phyloP scores from a whole-genome alignment of 345 rosid genomes.

The Populus simonii region DNA sequence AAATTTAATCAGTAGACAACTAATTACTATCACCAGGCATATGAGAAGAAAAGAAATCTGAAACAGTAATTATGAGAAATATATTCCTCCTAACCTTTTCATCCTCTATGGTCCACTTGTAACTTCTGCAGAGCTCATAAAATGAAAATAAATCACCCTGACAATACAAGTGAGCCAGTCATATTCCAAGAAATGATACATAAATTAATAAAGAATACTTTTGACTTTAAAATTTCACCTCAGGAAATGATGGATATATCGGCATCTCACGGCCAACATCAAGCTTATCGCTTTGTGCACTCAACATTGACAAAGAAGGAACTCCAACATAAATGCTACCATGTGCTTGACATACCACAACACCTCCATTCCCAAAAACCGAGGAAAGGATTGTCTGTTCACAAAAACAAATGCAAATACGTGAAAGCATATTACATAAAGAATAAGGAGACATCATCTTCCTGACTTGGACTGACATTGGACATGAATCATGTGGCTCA shows the following conservation, averaged over 20 bases:
- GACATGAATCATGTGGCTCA: too few relatives aligned
- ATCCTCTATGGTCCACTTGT: constrained; percentile 72
- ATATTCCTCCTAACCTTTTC: constrained; percentile 48
- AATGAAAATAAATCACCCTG: constrained; percentile 84
- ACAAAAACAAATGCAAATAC: constrained; percentile 22
- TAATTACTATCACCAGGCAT: background rate
- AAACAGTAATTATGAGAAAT: background rate
- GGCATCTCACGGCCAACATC: constrained; percentile 72
- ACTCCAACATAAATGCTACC: constrained; percentile 59
- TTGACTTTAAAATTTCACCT: constrained; percentile 51
- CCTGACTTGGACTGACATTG: too few relatives aligned
- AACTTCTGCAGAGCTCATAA: constrained; percentile 72
- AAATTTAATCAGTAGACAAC: constrained; percentile 16
- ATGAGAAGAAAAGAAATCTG: constrained; percentile 9
- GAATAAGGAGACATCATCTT: background rate
- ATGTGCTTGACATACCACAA: constrained; percentile 60
- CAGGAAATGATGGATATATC: constrained; percentile 68
- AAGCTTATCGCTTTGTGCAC: constrained; percentile 76
- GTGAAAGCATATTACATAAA: constrained; percentile 4
- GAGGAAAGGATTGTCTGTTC: constrained; percentile 67
- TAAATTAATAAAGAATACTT: constrained; percentile 7
- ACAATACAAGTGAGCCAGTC: constrained; percentile 22
- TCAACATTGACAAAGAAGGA: constrained; percentile 62
- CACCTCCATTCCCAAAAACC: constrained; percentile 54
- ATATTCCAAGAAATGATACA: constrained; percentile 19